These are phyloP conservation scores for Ceratocystis harringtonii DNA, from an alignment of 2,329 filamentous ascomycete species.

Conservation along the genomic window DNA sequence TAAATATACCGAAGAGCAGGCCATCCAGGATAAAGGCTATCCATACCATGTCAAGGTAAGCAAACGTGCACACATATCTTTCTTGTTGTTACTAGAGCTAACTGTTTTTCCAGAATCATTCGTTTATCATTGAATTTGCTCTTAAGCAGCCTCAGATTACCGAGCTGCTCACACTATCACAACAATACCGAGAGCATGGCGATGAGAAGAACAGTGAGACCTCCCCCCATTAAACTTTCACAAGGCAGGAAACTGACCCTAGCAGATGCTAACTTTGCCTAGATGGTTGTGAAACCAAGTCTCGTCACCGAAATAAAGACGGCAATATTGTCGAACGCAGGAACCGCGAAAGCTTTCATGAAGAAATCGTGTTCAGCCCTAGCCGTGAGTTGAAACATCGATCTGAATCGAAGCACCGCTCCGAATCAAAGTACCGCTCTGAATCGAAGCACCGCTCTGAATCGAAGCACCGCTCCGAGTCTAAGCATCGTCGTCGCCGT, in stretches of 20 bases:
- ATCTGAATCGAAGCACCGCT: neutral
- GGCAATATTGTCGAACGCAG: constrained; percentile 14
- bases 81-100: constrained; percentile 6
- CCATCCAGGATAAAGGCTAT: constrained; percentile 71
- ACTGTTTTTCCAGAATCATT: constrained; percentile 47
- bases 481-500: neutral
- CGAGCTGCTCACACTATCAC: constrained; percentile 69
- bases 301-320: constrained; percentile 11
- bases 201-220: constrained; percentile 21
- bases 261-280: neutral
- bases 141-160: constrained; percentile 85
- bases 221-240: neutral
- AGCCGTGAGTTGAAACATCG: neutral
- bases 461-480: neutral
- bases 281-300: constrained; percentile 5
- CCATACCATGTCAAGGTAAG: constrained; percentile 73
- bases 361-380: constrained; percentile 14
- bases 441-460: neutral
- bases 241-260: neutral
- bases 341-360: constrained; percentile 15
- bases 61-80: neutral
- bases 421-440: neutral
- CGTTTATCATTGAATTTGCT: constrained; percentile 68
- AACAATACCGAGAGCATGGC: constrained; percentile 51
- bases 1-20: constrained; percentile 62